Evolutionary conservation across 148 eudicot species (phyloP).

Genomic region (Chenopodium album): DNA sequence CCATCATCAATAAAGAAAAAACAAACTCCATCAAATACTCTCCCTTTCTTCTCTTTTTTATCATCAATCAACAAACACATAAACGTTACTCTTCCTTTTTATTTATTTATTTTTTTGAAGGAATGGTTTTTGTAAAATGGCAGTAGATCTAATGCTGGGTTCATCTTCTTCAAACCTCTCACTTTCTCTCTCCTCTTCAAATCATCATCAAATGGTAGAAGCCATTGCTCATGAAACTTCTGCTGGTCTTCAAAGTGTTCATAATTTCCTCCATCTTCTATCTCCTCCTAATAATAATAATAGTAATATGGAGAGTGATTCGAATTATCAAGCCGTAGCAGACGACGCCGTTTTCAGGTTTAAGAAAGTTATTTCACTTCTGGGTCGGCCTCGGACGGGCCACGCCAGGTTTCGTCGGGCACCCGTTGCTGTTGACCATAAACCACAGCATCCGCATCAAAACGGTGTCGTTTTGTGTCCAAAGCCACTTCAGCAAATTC

Average conservation of each 20-base stretch:
- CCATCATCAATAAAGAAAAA: no score
- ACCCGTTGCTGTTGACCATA: slow-evolving; percentile 17
- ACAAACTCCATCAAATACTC: not conserved
- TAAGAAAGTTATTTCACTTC: slow-evolving; percentile 70
- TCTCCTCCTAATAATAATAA: not conserved
- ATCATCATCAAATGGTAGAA: slow-evolving; percentile 3
- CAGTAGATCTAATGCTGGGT: slow-evolving; percentile 57
- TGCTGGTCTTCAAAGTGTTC: slow-evolving; percentile 73
- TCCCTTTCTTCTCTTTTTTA: not conserved
- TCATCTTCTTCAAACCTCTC: slow-evolving; percentile 7
- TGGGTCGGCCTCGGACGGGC: slow-evolving; percentile 66
- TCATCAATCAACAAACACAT: not conserved
- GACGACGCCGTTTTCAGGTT: slow-evolving; percentile 68
- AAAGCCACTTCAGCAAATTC: slow-evolving; percentile 72
- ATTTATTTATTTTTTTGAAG: not conserved
- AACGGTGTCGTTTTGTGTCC: slow-evolving; percentile 52
- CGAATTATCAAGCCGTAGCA: slow-evolving; percentile 54
- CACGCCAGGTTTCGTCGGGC: slow-evolving; percentile 80
- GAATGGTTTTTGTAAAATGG: slow-evolving; percentile 42
- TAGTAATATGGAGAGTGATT: slow-evolving; percentile 16
- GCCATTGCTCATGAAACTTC: slow-evolving; percentile 61
- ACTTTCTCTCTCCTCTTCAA: slow-evolving; percentile 29
- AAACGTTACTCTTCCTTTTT: not conserved
- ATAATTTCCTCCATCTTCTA: slow-evolving; percentile 55
- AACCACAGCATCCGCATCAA: not conserved